phyloP scores from a whole-genome alignment of 305 asterid genomes.

The Caryopteris hybrid region DNA sequence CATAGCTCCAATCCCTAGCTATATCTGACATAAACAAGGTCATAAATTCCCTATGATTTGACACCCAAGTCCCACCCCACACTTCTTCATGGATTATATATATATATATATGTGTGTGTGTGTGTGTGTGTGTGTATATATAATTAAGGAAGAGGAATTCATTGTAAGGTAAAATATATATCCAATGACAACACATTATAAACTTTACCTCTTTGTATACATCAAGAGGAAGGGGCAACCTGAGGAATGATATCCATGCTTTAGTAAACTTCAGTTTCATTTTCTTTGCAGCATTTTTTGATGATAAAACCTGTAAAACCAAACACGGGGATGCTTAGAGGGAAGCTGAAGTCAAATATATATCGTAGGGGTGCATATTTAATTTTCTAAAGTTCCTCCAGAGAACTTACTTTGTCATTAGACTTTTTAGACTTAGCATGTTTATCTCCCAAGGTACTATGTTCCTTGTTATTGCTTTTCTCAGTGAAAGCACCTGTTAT shows the following conservation, averaged over 20 bases:
- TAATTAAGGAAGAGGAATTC: not conserved
- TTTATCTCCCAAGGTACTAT: conserved; percentile 21
- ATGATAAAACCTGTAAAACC: conserved; percentile 59
- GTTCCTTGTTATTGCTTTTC: conserved; percentile 35
- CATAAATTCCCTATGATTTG: too few relatives aligned
- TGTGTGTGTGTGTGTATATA: not conserved
- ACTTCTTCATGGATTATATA: too few relatives aligned
- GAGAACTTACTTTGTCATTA: conserved; percentile 39
- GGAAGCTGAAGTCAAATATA: conserved; percentile 9
- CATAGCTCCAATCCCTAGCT: too few relatives aligned
- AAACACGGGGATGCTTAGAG: not conserved
- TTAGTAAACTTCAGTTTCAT: conserved; percentile 78
- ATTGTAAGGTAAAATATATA: not conserved
- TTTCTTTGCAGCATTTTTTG: conserved; percentile 51
- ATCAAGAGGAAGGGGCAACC: conserved; percentile 75
- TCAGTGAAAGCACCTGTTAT: conserved; percentile 44
- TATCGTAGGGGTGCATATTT: not conserved
- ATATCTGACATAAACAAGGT: too few relatives aligned
- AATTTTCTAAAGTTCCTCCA: conserved; percentile 3
- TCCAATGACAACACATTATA: not conserved
- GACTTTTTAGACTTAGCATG: conserved; percentile 22
- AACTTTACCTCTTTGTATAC: conserved; percentile 81
- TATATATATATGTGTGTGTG: too few relatives aligned
- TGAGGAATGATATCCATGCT: conserved; percentile 92
- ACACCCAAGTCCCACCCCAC: too few relatives aligned